phyloP scores from a whole-genome alignment of 192 early-diverging fungal species.

The Phlyctochytrium bullatum region DNA sequence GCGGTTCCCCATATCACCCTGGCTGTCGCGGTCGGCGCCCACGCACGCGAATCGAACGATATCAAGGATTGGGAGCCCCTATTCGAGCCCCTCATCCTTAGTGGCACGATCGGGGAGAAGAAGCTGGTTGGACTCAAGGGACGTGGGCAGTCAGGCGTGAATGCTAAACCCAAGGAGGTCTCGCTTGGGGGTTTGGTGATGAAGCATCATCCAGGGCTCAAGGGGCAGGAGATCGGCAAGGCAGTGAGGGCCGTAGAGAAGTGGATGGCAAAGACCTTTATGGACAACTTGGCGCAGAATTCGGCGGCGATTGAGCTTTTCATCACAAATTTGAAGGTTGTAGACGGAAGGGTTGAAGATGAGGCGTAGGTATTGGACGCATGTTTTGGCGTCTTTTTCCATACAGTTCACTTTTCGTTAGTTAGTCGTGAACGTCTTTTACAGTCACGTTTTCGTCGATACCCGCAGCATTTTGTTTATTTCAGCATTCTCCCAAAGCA shows the following conservation, averaged over 20 bases:
- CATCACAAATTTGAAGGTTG: constrained; percentile 21
- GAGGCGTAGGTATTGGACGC: not conserved
- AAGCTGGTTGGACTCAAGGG: constrained; percentile 28
- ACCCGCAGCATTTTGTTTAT: too few species aligned
- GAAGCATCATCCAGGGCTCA: constrained; percentile 41
- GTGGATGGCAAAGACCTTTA: constrained; percentile 50
- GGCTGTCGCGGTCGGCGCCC: constrained; percentile 12
- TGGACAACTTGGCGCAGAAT: constrained; percentile 44
- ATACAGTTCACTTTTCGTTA: too few species aligned
- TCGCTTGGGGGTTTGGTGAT: constrained; percentile 39
- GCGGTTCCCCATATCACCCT: constrained; percentile 44
- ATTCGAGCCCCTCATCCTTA: constrained; percentile 13
- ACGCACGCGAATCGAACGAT: constrained; percentile 29
- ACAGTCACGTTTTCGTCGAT: too few species aligned
- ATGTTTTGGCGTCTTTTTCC: not conserved
- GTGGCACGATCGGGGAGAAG: constrained; percentile 30
- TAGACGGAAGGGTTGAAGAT: not conserved
- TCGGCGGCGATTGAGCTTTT: constrained; percentile 41
- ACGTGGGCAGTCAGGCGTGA: constrained; percentile 6
- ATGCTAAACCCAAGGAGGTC: constrained; percentile 25
- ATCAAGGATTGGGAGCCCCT: constrained; percentile 37
- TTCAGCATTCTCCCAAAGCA: too few species aligned
- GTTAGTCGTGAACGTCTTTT: too few species aligned
- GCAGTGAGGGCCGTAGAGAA: constrained; percentile 33
- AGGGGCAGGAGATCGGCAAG: constrained; percentile 35